Conservation (phyloP, 768 basidiomycete species). For the Boletellus emodensis region DNA sequence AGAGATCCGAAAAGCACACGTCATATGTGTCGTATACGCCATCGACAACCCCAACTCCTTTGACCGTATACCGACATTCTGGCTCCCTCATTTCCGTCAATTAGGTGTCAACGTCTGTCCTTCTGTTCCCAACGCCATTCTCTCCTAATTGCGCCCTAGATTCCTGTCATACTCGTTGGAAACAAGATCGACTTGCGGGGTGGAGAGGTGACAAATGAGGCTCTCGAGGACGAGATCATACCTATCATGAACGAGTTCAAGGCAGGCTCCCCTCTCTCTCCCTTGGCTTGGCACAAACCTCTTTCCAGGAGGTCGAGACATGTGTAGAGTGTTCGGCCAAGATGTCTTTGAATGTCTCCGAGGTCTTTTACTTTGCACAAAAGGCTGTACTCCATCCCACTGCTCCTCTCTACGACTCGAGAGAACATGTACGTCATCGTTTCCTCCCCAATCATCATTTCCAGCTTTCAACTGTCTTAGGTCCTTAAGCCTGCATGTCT, state of each 20-base stretch:
- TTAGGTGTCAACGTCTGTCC: slow-evolving; percentile 87
- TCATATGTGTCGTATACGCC: slow-evolving; percentile 95
- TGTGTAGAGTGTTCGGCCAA: slow-evolving; percentile 97
- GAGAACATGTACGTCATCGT: slow-evolving; percentile 74
- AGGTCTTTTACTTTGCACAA: slow-evolving; percentile 98
- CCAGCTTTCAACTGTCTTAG: slow-evolving; percentile 37
- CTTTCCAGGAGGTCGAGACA: slow-evolving; percentile 88
- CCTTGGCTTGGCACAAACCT: slow-evolving; percentile 3
- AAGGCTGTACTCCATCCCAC: slow-evolving; percentile 97
- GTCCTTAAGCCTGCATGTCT: slow-evolving; percentile 90
- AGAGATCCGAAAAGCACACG: slow-evolving; percentile 96
- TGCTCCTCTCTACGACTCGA: slow-evolving; percentile 92
- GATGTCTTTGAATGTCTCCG: slow-evolving; percentile 86
- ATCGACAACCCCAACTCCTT: slow-evolving; percentile 97
- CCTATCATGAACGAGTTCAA: slow-evolving; percentile 99
- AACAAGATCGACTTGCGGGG: slow-evolving; percentile 98
- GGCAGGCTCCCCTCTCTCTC: slow-evolving; percentile 38
- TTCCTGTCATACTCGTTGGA: slow-evolving; percentile 94
- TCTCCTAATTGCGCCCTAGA: slow-evolving; percentile 41
- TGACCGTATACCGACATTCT: slow-evolving; percentile 96
- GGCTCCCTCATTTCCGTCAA: slow-evolving; percentile 93
- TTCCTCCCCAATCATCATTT: neutral
- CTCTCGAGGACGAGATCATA: slow-evolving; percentile 88
- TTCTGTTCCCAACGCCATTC: neutral
- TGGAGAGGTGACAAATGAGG: slow-evolving; percentile 91